These are phyloP conservation scores for Takashimella koratensis DNA, from an alignment of 1,284 basidiomycete genomes.

Conservation along the genomic window DNA sequence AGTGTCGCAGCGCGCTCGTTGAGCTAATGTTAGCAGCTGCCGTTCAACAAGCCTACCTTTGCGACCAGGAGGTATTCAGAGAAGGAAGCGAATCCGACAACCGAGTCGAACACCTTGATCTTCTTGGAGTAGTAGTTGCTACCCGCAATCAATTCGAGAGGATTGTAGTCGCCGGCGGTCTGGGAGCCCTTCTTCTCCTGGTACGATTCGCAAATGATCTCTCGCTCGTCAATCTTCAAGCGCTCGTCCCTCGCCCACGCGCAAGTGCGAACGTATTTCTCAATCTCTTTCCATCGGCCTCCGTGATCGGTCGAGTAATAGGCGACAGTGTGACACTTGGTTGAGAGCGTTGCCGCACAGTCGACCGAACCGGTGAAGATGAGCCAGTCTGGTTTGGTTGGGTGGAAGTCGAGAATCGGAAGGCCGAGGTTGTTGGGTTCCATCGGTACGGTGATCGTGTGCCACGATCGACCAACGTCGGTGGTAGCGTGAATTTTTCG, in stretches of 20 bases:
- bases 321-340: slow-evolving; percentile 65
- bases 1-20: slow-evolving; percentile 60
- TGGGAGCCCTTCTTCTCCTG: slow-evolving; percentile 78
- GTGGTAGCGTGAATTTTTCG: slow-evolving; percentile 73
- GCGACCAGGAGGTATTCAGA: slow-evolving; percentile 93
- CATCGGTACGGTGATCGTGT: slow-evolving; percentile 58
- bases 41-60: slow-evolving; percentile 56
- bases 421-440: slow-evolving; percentile 76
- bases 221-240: slow-evolving; percentile 72
- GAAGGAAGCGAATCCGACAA: slow-evolving; percentile 95
- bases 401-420: slow-evolving; percentile 82
- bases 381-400: slow-evolving; percentile 70
- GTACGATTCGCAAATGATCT: slow-evolving; percentile 91
- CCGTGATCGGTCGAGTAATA: slow-evolving; percentile 76
- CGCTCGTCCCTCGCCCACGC: slow-evolving; percentile 83
- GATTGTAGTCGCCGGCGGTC: slow-evolving; percentile 57
- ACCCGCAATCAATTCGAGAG: slow-evolving; percentile 76
- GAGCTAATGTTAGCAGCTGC: slow-evolving; percentile 52
- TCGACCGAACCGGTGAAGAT: slow-evolving; percentile 82
- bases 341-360: slow-evolving; percentile 54
- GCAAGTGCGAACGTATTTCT: slow-evolving; percentile 84
- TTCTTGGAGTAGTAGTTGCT: slow-evolving; percentile 68
- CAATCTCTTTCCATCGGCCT: slow-evolving; percentile 68
- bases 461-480: slow-evolving; percentile 74
- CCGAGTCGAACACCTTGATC: slow-evolving; percentile 73